Evolutionary conservation across 495 filamentous ascomycete species (phyloP).

Genomic region (Neurospora pannonica): DNA sequence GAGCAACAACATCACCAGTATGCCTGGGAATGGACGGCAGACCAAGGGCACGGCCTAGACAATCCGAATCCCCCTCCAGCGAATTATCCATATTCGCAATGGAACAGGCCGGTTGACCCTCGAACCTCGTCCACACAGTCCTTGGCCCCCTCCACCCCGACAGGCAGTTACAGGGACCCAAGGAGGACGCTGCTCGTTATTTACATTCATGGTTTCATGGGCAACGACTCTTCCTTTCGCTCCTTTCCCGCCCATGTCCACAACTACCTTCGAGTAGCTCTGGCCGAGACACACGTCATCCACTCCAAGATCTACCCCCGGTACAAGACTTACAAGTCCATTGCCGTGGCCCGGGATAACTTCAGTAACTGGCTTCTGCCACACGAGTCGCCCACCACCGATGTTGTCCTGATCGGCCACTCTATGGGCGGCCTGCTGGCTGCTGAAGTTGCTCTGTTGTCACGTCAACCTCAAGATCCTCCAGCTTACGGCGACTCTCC

Average conservation of each 20-base stretch:
- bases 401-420: constrained; percentile 79
- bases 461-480: constrained; percentile 15
- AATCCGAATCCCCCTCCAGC: not conserved
- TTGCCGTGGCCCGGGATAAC: constrained; percentile 64
- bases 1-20: not conserved
- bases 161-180: constrained; percentile 8
- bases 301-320: constrained; percentile 89
- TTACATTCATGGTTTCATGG: constrained; percentile 92
- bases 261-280: constrained; percentile 54
- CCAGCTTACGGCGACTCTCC: constrained; percentile 13
- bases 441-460: constrained; percentile 67
- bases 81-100: constrained; percentile 8
- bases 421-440: constrained; percentile 82
- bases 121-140: constrained; percentile 57
- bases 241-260: constrained; percentile 85
- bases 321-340: constrained; percentile 71
- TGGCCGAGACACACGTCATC: constrained; percentile 66
- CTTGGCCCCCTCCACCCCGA: constrained; percentile 40
- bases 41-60: not conserved
- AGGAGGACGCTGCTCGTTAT: constrained; percentile 65
- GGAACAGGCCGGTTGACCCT: constrained; percentile 32
- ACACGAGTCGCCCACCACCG: constrained; percentile 63
- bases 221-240: constrained; percentile 78
- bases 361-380: constrained; percentile 78
- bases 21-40: not conserved